Evolutionary conservation across 2,329 filamentous ascomycete species (phyloP).

Genomic region (Scedosporium boydii): DNA sequence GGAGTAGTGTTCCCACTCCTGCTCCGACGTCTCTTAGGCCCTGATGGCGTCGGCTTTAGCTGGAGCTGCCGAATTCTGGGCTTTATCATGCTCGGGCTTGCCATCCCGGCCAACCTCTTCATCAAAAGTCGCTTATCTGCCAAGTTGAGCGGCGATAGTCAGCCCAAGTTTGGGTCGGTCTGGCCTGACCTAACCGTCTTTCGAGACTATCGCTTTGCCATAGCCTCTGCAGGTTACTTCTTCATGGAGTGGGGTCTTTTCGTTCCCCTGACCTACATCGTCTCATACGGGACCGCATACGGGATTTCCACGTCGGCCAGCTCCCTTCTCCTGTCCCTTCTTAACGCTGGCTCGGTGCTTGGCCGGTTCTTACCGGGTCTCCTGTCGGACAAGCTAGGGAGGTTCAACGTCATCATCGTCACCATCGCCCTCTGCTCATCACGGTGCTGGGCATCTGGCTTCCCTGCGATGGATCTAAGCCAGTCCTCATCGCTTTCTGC

Average conservation of each 20-base stretch:
- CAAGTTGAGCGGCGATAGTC: constrained; percentile 15
- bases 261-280: constrained; percentile 68
- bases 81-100: constrained; percentile 37
- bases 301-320: constrained; percentile 46
- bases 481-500: constrained; percentile 56
- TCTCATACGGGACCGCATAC: constrained; percentile 58
- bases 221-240: constrained; percentile 55
- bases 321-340: constrained; percentile 71
- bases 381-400: constrained; percentile 64
- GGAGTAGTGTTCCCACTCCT: constrained; percentile 54
- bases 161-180: constrained; percentile 21
- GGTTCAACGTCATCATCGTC: constrained; percentile 71
- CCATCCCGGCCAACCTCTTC: constrained; percentile 36
- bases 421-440: constrained; percentile 48
- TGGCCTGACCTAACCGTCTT: constrained; percentile 55
- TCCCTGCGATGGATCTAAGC: constrained; percentile 40
- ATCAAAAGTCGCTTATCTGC: constrained; percentile 46
- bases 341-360: constrained; percentile 70
- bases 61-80: constrained; percentile 41
- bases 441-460: constrained; percentile 63
- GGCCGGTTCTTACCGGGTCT: constrained; percentile 70
- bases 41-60: constrained; percentile 33
- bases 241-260: constrained; percentile 64
- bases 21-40: constrained; percentile 33
- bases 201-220: constrained; percentile 45